Conservation (phyloP, 2,329 filamentous ascomycete species). For the Scedosporium apiospermum region DNA sequence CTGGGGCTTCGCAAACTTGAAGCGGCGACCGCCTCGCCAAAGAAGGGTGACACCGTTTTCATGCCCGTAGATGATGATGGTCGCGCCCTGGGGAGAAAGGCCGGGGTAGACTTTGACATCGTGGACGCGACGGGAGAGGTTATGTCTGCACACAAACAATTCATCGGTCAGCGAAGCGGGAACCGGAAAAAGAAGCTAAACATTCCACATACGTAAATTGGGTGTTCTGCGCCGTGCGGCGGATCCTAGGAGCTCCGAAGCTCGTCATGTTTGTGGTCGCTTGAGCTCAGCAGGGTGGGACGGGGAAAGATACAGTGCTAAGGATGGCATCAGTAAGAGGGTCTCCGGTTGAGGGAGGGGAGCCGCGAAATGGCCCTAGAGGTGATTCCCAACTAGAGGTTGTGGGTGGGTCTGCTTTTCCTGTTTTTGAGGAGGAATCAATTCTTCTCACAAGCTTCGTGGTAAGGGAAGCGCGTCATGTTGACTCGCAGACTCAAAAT, state of each 20-base stretch:
- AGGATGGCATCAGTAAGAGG: not conserved
- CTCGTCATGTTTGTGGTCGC: constrained; percentile 19
- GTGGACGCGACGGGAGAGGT: constrained; percentile 47
- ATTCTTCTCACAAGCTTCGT: too few species aligned
- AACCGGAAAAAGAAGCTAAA: not conserved
- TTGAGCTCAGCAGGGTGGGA: not conserved
- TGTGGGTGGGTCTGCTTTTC: not conserved
- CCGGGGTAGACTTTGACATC: constrained; percentile 53
- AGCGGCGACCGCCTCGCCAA: constrained; percentile 53
- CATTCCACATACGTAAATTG: constrained; percentile 32
- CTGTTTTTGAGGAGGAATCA: too few species aligned
- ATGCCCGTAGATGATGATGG: constrained; percentile 53
- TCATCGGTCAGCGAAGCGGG: not conserved
- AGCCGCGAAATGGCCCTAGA: not conserved
- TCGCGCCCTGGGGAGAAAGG: constrained; percentile 53
- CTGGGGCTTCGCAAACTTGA: constrained; percentile 36
- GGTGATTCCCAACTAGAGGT: not conserved
- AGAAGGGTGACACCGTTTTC: constrained; percentile 51
- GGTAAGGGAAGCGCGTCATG: too few species aligned
- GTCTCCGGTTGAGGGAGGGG: not conserved
- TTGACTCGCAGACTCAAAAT: too few species aligned
- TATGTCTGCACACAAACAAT: constrained; percentile 37
- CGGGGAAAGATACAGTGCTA: not conserved
- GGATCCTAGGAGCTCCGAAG: constrained; percentile 27
- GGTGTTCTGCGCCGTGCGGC: constrained; percentile 38